phyloP scores from a whole-genome alignment of 371 early-diverging fungal species.

The Mucor velutinosus region DNA sequence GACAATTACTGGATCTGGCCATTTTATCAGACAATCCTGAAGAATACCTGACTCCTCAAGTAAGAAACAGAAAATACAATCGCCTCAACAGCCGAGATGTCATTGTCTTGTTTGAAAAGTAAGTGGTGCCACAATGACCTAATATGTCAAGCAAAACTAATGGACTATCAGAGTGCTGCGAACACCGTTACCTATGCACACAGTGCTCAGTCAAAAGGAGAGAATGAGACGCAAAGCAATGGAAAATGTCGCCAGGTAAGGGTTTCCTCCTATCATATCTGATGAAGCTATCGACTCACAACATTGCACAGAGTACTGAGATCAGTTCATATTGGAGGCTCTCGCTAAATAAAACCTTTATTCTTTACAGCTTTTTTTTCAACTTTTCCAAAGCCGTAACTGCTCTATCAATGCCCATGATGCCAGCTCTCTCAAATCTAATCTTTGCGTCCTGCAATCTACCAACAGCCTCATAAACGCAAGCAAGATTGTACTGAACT shows the following conservation, averaged over 20 bases:
- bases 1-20: slow-evolving; percentile 72
- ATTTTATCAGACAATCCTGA: slow-evolving; percentile 70
- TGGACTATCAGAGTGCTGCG: slow-evolving; percentile 21
- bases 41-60: slow-evolving; percentile 66
- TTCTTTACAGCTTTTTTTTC: slow-evolving; percentile 29
- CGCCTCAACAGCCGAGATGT: slow-evolving; percentile 66
- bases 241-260: slow-evolving; percentile 56
- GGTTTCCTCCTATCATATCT: neutral
- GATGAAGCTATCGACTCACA: neutral
- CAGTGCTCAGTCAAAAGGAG: slow-evolving; percentile 25
- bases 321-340: slow-evolving; percentile 35
- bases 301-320: slow-evolving; percentile 34
- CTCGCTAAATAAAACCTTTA: slow-evolving; percentile 11
- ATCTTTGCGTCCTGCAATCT: slow-evolving; percentile 70
- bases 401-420: slow-evolving; percentile 66
- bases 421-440: slow-evolving; percentile 66
- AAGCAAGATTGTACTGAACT: slow-evolving; percentile 78
- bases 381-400: slow-evolving; percentile 36
- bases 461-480: slow-evolving; percentile 73
- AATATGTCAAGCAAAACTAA: neutral
- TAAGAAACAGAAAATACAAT: slow-evolving; percentile 65
- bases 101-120: slow-evolving; percentile 82
- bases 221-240: slow-evolving; percentile 44
- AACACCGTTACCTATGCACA: slow-evolving; percentile 16
- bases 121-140: slow-evolving; percentile 15